Base-by-base conservation (phyloP, 2,329 filamentous ascomycete species). In the Aspergillus novoparasiticus region DNA sequence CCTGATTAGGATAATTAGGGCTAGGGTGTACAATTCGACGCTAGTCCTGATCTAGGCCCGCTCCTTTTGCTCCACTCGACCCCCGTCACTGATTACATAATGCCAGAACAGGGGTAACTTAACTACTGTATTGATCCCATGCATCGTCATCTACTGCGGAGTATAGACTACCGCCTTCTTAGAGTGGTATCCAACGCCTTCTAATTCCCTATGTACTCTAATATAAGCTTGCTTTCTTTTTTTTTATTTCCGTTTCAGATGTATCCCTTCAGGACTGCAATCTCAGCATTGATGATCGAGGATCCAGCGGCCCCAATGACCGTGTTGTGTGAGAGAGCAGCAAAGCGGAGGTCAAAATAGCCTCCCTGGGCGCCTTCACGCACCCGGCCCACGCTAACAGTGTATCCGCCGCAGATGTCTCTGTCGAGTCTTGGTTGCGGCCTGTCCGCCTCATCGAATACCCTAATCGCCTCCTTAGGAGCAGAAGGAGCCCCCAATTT, bases 301-400 rank as follows among this genome's bases (percentile, higher is more conserved):
- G 93, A 96, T 12, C 95, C 95, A n/a, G 94, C 94, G 36, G 95
- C 95, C 68, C 94, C 94, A 76, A 99, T 94, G 61, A 99, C 91
- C 65, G 94, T 91, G 74, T 92, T 92, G 74, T 98, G 95, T 75
- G 92, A 97, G 70, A 98, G 82, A 28, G 93, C 93, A 66, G 95
- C 94, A 79, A 98, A 98, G 78, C 96, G 94, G 76, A 98, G 86
- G 75, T 98, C 95, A 73, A 97, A 97, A 68, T 97, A 90, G 23
- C 92, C 92, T 66, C 89, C 91, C 50, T 77, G 70, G 71, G 92
- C 90, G 72, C 97, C 94, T 77, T 94, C 89, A 54, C 95, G 84
- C 32, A 97, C 87, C 30, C 94, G 87, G 9, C 94, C 94, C 23
- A 98, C 94, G 71, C 91, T 95, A 45, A 97, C 92, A 4, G 94